These are phyloP conservation scores for Pulveroboletus sp. DNA, from an alignment of 768 basidiomycete genomes.

Conservation along the genomic window DNA sequence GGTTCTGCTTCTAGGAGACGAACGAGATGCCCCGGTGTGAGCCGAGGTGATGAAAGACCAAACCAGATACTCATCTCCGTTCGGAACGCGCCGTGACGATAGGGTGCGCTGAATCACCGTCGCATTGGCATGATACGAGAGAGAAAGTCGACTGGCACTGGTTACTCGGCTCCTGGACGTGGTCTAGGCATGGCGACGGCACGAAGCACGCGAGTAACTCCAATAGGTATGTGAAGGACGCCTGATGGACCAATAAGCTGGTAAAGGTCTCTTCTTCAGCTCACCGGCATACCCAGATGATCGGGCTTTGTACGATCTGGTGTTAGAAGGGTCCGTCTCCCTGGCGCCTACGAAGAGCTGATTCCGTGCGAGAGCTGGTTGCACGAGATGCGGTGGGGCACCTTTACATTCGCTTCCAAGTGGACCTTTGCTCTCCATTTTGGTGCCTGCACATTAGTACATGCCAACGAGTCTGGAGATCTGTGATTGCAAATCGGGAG, in stretches of 20 bases:
- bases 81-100: too few relatives aligned
- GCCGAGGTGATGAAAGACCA: not conserved
- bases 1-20: not conserved
- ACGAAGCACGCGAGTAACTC: too few relatives aligned
- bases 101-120: not conserved
- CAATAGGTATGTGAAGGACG: too few relatives aligned
- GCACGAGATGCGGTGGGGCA: not conserved
- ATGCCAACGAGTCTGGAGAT: too few relatives aligned
- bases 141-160: not conserved
- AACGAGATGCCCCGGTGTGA: not conserved
- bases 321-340: too few relatives aligned
- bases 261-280: not conserved
- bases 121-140: not conserved
- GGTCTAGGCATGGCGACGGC: not conserved
- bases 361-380: not conserved
- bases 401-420: not conserved
- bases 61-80: too few relatives aligned
- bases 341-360: too few relatives aligned
- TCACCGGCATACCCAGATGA: too few relatives aligned
- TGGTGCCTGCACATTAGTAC: too few relatives aligned
- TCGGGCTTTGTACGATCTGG: too few relatives aligned
- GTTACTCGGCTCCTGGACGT: not conserved
- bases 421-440: too few relatives aligned
- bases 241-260: too few relatives aligned
- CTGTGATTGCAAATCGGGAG: not conserved